Percentiles rank a stretch among this genome's conserved stretches.
Conservation (phyloP, 2,329 filamentous ascomycete species). For the Chalaropsis thielavioides region DNA sequence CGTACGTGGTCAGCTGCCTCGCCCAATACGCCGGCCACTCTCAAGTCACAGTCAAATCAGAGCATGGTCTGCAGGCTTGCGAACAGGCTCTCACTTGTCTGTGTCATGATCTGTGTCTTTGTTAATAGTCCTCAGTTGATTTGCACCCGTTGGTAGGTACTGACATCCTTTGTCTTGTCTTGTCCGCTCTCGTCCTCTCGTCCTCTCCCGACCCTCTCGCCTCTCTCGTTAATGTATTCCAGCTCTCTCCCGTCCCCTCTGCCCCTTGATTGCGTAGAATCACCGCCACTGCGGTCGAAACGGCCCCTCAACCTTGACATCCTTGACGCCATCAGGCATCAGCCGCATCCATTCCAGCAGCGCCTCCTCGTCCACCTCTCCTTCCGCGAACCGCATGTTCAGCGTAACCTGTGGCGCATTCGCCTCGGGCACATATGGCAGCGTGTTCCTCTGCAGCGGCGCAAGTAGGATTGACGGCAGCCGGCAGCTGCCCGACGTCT, state of each 20-base stretch:
- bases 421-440: conserved; percentile 28
- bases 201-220: not conserved
- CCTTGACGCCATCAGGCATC: conserved; percentile 42
- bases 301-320: conserved; percentile 41
- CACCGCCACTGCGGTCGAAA: conserved; percentile 23
- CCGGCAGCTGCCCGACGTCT: conserved; percentile 38
- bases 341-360: conserved; percentile 45
- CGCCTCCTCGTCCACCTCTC: conserved; percentile 36
- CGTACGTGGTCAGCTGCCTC: not conserved
- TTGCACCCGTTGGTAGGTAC: not conserved
- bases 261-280: not conserved
- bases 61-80: not conserved
- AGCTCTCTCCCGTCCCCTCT: conserved; percentile 4
- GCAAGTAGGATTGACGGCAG: conserved; percentile 43
- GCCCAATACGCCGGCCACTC: too few species aligned
- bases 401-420: conserved; percentile 35
- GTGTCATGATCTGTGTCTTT: not conserved
- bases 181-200: not conserved
- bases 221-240: too few species aligned
- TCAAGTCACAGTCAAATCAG: too few species aligned
- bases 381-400: conserved; percentile 37
- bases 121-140: conserved; percentile 7
- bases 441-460: conserved; percentile 32
- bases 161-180: not conserved
- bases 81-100: not conserved